Evolutionary conservation across 2,329 filamentous ascomycete species (phyloP).

Genomic region (Trichoderma sp.): DNA sequence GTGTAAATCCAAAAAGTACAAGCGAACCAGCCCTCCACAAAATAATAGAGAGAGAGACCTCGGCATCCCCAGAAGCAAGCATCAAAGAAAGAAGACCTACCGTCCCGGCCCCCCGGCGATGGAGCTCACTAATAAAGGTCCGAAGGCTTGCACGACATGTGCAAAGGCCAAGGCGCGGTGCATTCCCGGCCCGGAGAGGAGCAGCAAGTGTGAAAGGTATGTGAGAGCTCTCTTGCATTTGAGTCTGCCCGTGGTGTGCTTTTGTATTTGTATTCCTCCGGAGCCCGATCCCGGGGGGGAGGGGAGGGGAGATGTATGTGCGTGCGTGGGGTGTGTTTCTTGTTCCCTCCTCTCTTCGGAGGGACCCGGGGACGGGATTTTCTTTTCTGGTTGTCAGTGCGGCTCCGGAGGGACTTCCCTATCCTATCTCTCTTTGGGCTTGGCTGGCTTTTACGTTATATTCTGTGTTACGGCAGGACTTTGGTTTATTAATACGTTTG

Average conservation of each 20-base stretch:
- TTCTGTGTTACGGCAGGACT: background rate
- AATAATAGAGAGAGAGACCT: background rate
- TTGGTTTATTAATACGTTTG: background rate
- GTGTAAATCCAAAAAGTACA: background rate
- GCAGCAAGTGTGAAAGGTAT: conserved; percentile 49
- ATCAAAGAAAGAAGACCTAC: background rate
- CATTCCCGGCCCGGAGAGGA: conserved; percentile 41
- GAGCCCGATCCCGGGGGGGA: background rate
- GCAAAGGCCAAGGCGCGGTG: conserved; percentile 54
- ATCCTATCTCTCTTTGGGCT: background rate
- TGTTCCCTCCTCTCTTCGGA: background rate
- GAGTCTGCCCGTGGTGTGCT: background rate
- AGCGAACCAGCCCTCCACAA: background rate
- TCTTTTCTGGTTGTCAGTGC: background rate
- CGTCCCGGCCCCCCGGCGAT: conserved; percentile 15
- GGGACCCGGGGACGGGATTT: background rate
- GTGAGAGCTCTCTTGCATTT: conserved; percentile 15
- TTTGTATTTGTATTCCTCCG: background rate
- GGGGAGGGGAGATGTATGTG: background rate
- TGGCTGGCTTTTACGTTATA: background rate
- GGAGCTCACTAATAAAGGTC: conserved; percentile 40
- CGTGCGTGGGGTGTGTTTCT: background rate
- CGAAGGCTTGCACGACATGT: conserved; percentile 50
- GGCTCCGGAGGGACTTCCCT: background rate
- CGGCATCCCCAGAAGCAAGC: background rate